A percentile compares a stretch with the other conserved stretches of the same genome.
phyloP scores from a whole-genome alignment of 805 yeast species.

The Cyberlindnera galapagoensis region DNA sequence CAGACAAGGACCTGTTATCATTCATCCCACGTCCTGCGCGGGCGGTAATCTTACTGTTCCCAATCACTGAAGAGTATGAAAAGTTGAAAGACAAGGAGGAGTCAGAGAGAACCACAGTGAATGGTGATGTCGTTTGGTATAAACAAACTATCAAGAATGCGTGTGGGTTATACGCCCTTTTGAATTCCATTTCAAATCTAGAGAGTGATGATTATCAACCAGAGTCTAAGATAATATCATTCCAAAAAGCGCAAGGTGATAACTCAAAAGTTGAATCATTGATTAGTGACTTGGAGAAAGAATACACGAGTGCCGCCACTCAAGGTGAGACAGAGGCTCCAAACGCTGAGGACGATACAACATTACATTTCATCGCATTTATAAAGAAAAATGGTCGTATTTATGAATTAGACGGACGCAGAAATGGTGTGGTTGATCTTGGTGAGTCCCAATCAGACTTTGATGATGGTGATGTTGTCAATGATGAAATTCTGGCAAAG shows the following conservation, averaged over 20 bases:
- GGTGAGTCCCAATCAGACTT: slow-evolving; percentile 31
- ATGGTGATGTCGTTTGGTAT: slow-evolving; percentile 55
- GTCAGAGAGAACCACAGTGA: slow-evolving; percentile 8
- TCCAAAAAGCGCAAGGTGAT: slow-evolving; percentile 13
- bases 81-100: slow-evolving; percentile 38
- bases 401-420: slow-evolving; percentile 86
- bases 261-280: slow-evolving; percentile 26
- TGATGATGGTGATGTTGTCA: slow-evolving; percentile 43
- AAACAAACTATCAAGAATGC: slow-evolving; percentile 82
- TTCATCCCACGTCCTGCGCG: slow-evolving; percentile 77
- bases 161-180: slow-evolving; percentile 85
- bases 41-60: slow-evolving; percentile 77
- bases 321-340: slow-evolving; percentile 56
- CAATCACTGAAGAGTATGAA: slow-evolving; percentile 63
- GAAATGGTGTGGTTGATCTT: slow-evolving; percentile 65
- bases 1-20: slow-evolving; percentile 73
- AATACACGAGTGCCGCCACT: slow-evolving; percentile 34
- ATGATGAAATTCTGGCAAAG: slow-evolving; percentile 40
- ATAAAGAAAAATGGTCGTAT: slow-evolving; percentile 52
- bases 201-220: slow-evolving; percentile 21
- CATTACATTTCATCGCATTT: slow-evolving; percentile 75
- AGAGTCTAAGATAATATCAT: slow-evolving; percentile 12
- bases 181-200: slow-evolving; percentile 52
- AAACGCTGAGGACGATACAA: slow-evolving; percentile 42
- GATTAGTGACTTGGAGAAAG: slow-evolving; percentile 40